Base-by-base conservation (phyloP, 768 basidiomycete genomes). In the Zangia roseola region DNA sequence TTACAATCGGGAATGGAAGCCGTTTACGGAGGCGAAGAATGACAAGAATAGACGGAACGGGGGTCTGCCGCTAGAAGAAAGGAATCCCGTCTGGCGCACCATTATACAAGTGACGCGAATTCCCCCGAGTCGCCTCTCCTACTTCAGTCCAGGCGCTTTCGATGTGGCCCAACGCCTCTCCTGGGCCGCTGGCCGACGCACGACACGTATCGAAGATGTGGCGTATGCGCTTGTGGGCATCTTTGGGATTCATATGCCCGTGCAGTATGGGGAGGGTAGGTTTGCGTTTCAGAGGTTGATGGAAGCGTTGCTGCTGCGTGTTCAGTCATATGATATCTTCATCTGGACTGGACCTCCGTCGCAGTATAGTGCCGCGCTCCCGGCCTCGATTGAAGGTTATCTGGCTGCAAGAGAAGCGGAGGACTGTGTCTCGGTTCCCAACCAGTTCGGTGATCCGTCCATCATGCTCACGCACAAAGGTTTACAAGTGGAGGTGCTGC, bases 221-320 rank as follows among this genome's bases (percentile, higher is more conserved):
- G 55, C 60, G 19, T 59, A 63, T n/a, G 56, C 56, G n/a, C 48
- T 62, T 17, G 45, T 63, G 43, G 60, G 57, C 2, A 44, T 64
- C 13, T 59, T 62, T 33, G 49, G 39, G 10, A 50, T 62, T 43
- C 17, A 45, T 24, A 46, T 64, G 36, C 61, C 61, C 2, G 48
- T 62, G 17, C 48, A 47, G 12, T 65, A 62, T 24, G 61, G 63
- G 20, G 61, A 63, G 28, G 63, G 62, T 1, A 47, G 23, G 24
- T 61, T 44, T 28, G 61, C 61, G 4, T 63, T 63, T 39, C 49
- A 52, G 38, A 57, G 60, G 38, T 26, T 61, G 36, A 41, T 45
- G 40, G 50, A 54, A 24, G 38, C 52, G 4, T 17, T 53, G 25
- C 33, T 53, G 39, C 39, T 35, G 33, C 43, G 34, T 6, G 39